Evolutionary conservation across 108 stramenopile genomes (phyloP).

Genomic region (Chaetoceros tenuissimus): DNA sequence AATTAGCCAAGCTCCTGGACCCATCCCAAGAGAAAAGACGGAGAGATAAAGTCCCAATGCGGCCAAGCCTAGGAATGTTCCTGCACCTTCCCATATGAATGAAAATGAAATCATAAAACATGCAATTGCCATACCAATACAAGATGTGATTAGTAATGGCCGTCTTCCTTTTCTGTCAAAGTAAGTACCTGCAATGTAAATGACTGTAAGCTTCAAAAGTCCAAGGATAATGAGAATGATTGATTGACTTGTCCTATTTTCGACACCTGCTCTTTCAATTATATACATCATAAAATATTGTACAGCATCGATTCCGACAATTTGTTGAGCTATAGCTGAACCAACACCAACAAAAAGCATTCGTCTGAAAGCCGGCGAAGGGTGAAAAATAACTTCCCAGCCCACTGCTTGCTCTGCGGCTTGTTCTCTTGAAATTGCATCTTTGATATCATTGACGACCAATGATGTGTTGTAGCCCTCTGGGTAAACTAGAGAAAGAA

Average conservation of each 20-base stretch:
- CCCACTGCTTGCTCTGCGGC: conserved; percentile 63
- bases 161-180: conserved; percentile 66
- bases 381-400: conserved; percentile 68
- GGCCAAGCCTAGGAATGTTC: conserved; percentile 38
- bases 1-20: conserved; percentile 79
- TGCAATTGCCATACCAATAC: conserved; percentile 29
- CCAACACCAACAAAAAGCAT: conserved; percentile 82
- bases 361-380: conserved; percentile 66
- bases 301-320: conserved; percentile 82
- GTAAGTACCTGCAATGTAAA: conserved; percentile 47
- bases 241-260: conserved; percentile 28
- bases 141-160: conserved; percentile 58
- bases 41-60: conserved; percentile 72
- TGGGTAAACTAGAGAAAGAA: conserved; percentile 56
- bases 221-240: conserved; percentile 55
- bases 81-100: conserved; percentile 15
- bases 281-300: conserved; percentile 76
- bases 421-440: conserved; percentile 48
- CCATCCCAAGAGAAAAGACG: conserved; percentile 78
- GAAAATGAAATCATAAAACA: conserved; percentile 27
- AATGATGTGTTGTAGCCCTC: conserved; percentile 34
- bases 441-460: conserved; percentile 61
- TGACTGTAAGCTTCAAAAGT: conserved; percentile 48
- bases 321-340: conserved; percentile 73
- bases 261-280: conserved; percentile 51